Base-by-base conservation (phyloP, 2,329 filamentous ascomycete genomes). In the Paradendryphiella salina region DNA sequence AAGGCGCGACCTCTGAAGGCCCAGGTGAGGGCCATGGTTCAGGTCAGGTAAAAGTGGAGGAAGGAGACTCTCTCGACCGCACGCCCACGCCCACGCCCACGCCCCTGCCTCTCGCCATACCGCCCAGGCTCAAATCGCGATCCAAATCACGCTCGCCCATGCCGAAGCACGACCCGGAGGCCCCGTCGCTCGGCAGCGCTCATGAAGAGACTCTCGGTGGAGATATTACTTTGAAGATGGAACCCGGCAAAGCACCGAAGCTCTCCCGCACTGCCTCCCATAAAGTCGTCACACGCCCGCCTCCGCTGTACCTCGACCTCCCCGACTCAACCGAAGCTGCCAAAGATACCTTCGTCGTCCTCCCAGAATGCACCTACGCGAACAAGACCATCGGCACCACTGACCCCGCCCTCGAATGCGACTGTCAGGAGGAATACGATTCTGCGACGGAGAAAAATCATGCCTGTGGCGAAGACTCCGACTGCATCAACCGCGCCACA, bases 401-500 rank as follows among this genome's bases (percentile, higher is more conserved):
- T 20, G 93, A 96, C 67, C 89, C 92, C 76, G 93, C 89, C 53
- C 81, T 97, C 73, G 94, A 96, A 74, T 99, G 94, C 76, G 94
- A 99, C 72, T 99, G 94, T 75, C 80, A 83, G 61, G 90, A 96
- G 76, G 90, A 96, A 77, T 96, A 89, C 89, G 82, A 85, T 68
- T 36, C 77, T 43, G 66, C 75, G 14, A 74, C 75, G 18, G 75
- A 76, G 54, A 74, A 69, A 50, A 99, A 99, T 73, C 76, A 87
- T 75, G 92, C 94, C 41, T 99, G 94, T 73, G 93, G 90, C 60
- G 92, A 96, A 66, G 90, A 96, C 74, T 96, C 92, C 13, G 93
- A 97, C 74, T 99, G 94, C 76, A 99, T 99, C 80, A 99, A 99
- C 74, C 89, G 94, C 66, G 89, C 90, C 50, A 97, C 93, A 51